Conservation (phyloP, 192 early-diverging fungal genomes). For the Coemansia sp. region DNA sequence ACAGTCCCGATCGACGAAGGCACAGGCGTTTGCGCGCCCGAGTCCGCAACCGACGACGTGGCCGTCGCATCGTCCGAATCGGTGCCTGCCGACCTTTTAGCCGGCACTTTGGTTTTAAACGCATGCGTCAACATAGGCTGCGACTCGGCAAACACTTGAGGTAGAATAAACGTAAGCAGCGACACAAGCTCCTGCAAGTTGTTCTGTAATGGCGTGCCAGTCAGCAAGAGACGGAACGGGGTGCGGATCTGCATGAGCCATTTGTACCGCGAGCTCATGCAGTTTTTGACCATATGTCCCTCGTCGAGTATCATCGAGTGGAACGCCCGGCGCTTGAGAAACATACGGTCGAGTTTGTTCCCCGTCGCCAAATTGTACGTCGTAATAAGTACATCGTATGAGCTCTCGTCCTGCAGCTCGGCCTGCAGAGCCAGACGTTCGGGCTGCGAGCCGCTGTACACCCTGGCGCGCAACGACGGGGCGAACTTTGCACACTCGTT, state of each 20-base stretch:
- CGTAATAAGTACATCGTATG: slow-evolving; percentile 70
- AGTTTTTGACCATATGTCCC: slow-evolving; percentile 91
- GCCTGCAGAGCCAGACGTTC: slow-evolving; percentile 58
- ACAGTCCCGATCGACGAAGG: slow-evolving; percentile 21
- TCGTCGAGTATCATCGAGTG: slow-evolving; percentile 81
- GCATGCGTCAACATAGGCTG: slow-evolving; percentile 45
- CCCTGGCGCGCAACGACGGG: slow-evolving; percentile 56
- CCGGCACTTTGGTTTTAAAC: slow-evolving; percentile 37
- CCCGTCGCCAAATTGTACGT: slow-evolving; percentile 79
- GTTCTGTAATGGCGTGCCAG: slow-evolving; percentile 85
- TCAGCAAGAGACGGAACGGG: slow-evolving; percentile 68
- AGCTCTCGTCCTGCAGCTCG: slow-evolving; percentile 52
- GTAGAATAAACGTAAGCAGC: slow-evolving; percentile 84
- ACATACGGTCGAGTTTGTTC: slow-evolving; percentile 65
- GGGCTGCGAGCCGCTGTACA: slow-evolving; percentile 61
- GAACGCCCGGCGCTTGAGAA: slow-evolving; percentile 64
- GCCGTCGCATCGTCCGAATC: slow-evolving; percentile 39
- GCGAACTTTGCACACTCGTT: slow-evolving; percentile 77
- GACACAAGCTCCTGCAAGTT: slow-evolving; percentile 85
- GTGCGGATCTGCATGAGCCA: slow-evolving; percentile 64
- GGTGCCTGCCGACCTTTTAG: slow-evolving; percentile 3
- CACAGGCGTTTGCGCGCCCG: slow-evolving; percentile 38
- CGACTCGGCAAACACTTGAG: slow-evolving; percentile 64
- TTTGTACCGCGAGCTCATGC: slow-evolving; percentile 71
- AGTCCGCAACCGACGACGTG: slow-evolving; percentile 20